phyloP scores from a whole-genome alignment of 257 asterid genomes.

The Scutellaria minor region DNA sequence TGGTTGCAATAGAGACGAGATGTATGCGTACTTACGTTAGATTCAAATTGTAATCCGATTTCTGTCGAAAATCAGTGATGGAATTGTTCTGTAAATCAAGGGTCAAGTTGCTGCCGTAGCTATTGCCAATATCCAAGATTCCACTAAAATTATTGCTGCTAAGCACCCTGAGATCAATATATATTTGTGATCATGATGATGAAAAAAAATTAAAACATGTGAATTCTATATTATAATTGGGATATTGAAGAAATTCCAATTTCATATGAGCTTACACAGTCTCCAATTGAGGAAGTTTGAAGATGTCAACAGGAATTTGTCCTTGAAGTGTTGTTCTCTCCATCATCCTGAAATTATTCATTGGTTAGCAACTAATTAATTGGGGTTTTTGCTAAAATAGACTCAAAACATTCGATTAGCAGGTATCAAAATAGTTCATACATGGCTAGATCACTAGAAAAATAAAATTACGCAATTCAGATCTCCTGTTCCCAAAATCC shows the following conservation, averaged over 20 bases:
- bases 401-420: no score
- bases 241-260: not conserved
- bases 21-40: slow-evolving; percentile 48
- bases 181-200: no score
- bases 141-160: slow-evolving; percentile 69
- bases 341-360: slow-evolving; percentile 59
- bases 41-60: slow-evolving; percentile 46
- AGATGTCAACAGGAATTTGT: slow-evolving; percentile 56
- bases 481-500: no score
- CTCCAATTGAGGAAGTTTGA: slow-evolving; percentile 68
- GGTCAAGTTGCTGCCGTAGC: slow-evolving; percentile 60
- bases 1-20: no score
- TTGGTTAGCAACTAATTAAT: slow-evolving; percentile 30
- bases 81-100: slow-evolving; percentile 74
- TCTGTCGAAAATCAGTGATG: slow-evolving; percentile 54
- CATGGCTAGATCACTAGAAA: no score
- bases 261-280: slow-evolving; percentile 58
- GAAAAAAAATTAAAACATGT: not conserved
- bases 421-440: no score
- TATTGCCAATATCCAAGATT: slow-evolving; percentile 64
- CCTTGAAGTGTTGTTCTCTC: slow-evolving; percentile 65
- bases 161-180: slow-evolving; percentile 51
- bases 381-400: not conserved
- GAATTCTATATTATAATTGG: not conserved
- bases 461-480: no score